A percentile compares a stretch with the other conserved stretches of the same genome.
These are phyloP conservation scores for Flaveria floridana DNA, from an alignment of 140 eudicot genomes.

Conservation along the genomic window DNA sequence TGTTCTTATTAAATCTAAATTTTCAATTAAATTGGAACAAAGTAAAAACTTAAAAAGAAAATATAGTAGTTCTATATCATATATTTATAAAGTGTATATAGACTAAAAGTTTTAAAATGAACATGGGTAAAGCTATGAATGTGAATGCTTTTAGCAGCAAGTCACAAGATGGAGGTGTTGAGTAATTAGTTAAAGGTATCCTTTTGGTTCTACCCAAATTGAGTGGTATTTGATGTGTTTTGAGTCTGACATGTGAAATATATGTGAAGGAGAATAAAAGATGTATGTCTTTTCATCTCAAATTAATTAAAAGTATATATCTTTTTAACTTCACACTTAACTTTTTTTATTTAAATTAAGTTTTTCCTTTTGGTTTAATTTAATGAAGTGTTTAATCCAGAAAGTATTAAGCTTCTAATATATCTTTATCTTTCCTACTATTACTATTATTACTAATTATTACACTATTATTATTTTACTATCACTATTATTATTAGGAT, in stretches of 20 bases:
- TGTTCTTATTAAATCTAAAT: background rate
- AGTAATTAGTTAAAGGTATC: conserved; percentile 27
- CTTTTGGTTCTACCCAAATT: conserved; percentile 27
- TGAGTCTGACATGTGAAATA: conserved; percentile 37
- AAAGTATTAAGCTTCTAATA: background rate
- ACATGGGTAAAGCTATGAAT: background rate
- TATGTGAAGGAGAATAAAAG: conserved; percentile 40
- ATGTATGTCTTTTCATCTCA: conserved; percentile 26
- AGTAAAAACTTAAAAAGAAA: too few relatives aligned
- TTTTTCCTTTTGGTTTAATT: background rate
- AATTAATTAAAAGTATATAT: background rate
- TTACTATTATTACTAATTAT: too few relatives aligned
- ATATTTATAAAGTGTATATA: background rate
- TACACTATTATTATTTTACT: background rate
- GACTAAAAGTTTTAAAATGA: conserved; percentile 2
- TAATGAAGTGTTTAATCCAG: background rate
- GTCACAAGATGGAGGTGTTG: conserved; percentile 38
- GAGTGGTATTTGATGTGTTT: conserved; percentile 30
- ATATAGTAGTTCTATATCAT: too few relatives aligned
- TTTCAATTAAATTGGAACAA: background rate
- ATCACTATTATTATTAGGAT: too few relatives aligned
- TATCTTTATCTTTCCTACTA: too few relatives aligned
- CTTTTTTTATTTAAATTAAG: background rate
- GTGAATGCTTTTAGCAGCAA: conserved; percentile 25
- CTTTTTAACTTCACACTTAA: background rate